phyloP scores from a whole-genome alignment of 177 flowering plant genomes.

The Vitis hybrid region DNA sequence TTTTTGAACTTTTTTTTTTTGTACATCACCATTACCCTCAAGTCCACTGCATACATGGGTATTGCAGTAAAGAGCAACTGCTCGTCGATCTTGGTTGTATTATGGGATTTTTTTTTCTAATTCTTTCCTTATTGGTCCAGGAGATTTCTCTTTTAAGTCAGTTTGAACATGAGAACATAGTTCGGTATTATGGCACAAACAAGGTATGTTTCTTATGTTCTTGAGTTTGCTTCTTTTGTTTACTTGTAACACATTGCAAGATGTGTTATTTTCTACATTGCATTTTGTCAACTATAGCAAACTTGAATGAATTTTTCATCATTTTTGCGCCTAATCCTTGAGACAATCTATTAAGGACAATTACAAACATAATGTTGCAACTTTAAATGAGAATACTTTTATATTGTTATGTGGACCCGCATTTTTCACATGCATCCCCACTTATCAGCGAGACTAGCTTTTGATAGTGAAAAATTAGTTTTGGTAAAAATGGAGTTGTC shows the following conservation, averaged over 20 bases:
- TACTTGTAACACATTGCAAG: not conserved
- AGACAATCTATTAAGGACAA: too few species aligned
- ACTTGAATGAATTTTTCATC: not conserved
- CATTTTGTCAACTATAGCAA: not conserved
- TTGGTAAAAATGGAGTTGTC: too few species aligned
- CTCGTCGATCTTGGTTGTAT: not conserved
- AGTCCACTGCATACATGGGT: not conserved
- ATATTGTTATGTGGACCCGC: too few species aligned
- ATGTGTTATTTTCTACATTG: not conserved
- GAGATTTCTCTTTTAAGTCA: slow-evolving; percentile 72
- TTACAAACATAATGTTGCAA: too few species aligned
- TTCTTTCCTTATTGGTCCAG: slow-evolving; percentile 33
- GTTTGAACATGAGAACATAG: slow-evolving; percentile 83
- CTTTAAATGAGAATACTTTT: too few species aligned
- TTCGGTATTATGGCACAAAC: slow-evolving; percentile 70
- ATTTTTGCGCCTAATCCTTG: not conserved
- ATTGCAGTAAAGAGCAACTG: not conserved
- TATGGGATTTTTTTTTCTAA: not conserved
- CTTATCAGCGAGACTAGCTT: too few species aligned
- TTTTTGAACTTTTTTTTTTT: not conserved
- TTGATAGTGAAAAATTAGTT: too few species aligned
- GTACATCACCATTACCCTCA: not conserved
- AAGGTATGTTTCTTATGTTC: slow-evolving; percentile 39
- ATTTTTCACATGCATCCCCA: too few species aligned
- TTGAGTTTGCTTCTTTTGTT: not conserved